Percentiles rank a stretch among this genome's conserved stretches.
Evolutionary conservation across 306 rosid genomes (phyloP).

Genomic region (Fragaria iinumae): DNA sequence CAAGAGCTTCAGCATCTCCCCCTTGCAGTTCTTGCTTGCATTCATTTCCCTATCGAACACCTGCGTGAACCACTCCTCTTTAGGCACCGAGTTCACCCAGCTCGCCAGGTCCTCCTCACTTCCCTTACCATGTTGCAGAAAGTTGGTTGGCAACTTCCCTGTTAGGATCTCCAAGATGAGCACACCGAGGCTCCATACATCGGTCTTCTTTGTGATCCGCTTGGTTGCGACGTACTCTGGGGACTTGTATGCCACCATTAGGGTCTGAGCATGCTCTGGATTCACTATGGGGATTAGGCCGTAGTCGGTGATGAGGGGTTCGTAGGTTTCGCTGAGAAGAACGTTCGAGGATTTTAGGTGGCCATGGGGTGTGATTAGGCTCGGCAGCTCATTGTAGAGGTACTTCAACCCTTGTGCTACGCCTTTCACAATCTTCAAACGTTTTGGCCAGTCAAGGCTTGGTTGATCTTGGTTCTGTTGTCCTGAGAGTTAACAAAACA

Average conservation of each 20-base stretch:
- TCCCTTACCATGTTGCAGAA: constrained; percentile 54
- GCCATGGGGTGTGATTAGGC: constrained; percentile 75
- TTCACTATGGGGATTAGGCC: constrained; percentile 72
- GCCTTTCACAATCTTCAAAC: constrained; percentile 81
- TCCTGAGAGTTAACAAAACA: constrained; percentile 43
- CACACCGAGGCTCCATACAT: constrained; percentile 82
- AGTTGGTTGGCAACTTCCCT: constrained; percentile 54
- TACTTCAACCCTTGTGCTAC: constrained; percentile 63
- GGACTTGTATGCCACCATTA: constrained; percentile 69
- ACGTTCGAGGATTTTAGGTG: constrained; percentile 86
- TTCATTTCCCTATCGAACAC: constrained; percentile 67
- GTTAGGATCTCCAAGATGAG: constrained; percentile 68
- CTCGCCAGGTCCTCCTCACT: constrained; percentile 54
- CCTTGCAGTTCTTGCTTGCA: constrained; percentile 31
- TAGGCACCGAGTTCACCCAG: constrained; percentile 57
- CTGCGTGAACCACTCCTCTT: constrained; percentile 46
- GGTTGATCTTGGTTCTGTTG: constrained; percentile 52
- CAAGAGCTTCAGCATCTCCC: constrained; percentile 65
- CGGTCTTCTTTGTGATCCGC: constrained; percentile 79
- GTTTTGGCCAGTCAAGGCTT: constrained; percentile 68
- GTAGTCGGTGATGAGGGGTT: constrained; percentile 76
- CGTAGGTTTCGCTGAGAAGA: constrained; percentile 52
- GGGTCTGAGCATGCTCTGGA: constrained; percentile 66
- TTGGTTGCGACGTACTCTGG: constrained; percentile 70
- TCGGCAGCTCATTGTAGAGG: constrained; percentile 69